Evolutionary conservation across 2,329 filamentous ascomycete species (phyloP).

Genomic region (Aspergillus sergii): DNA sequence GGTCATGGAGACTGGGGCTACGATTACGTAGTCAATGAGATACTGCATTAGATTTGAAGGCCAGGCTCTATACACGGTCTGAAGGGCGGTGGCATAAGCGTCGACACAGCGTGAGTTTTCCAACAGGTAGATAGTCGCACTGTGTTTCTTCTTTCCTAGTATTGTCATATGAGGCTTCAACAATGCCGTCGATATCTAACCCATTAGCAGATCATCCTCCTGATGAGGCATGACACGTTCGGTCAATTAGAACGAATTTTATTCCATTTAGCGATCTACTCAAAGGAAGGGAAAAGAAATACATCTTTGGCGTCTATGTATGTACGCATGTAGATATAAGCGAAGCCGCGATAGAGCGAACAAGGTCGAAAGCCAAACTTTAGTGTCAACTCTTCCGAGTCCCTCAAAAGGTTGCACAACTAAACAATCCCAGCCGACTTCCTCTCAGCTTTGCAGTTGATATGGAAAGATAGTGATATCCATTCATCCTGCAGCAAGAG

Average conservation of each 20-base stretch:
- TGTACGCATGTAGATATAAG: too few species aligned
- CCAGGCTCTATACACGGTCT: not conserved
- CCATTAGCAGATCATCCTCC: not conserved
- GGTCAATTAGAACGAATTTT: not conserved
- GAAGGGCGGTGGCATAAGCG: not conserved
- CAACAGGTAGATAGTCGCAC: not conserved
- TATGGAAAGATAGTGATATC: too few species aligned
- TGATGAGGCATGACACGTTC: not conserved
- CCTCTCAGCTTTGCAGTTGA: too few species aligned
- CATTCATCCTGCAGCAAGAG: too few species aligned
- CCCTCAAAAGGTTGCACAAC: too few species aligned
- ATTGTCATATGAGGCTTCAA: not conserved
- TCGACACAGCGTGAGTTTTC: not conserved
- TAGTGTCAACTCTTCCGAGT: too few species aligned
- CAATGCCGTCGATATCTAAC: not conserved
- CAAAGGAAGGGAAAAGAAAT: too few species aligned
- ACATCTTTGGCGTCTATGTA: too few species aligned
- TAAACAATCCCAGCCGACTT: too few species aligned
- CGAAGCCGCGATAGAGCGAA: too few species aligned
- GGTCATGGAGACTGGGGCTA: not conserved
- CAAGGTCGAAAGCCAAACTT: too few species aligned
- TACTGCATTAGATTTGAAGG: not conserved
- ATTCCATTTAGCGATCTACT: too few species aligned
- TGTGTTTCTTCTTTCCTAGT: not conserved
- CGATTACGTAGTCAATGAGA: not conserved